Conservation (phyloP, 2,329 filamentous ascomycete species). For the Aphanocladium album region DNA sequence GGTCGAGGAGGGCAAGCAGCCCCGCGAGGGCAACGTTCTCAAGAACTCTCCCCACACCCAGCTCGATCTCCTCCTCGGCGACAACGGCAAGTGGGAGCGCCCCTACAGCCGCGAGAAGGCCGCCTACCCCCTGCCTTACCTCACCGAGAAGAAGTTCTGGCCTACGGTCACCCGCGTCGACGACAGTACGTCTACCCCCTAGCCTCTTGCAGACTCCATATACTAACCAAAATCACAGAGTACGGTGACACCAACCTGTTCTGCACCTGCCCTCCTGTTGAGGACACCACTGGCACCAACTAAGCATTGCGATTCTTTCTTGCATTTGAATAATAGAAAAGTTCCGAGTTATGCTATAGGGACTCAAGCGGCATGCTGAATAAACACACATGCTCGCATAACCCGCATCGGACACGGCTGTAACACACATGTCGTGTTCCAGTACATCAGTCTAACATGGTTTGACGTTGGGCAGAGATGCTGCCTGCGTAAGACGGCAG, state of each 20-base stretch:
- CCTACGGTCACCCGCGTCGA: constrained; percentile 80
- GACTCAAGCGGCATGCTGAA: constrained; percentile 13
- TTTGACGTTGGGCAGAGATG: neutral
- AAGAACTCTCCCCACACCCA: constrained; percentile 87
- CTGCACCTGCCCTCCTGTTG: constrained; percentile 87
- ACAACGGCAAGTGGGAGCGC: constrained; percentile 66
- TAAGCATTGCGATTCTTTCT: constrained; percentile 6
- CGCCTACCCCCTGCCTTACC: constrained; percentile 76
- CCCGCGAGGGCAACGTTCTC: constrained; percentile 73
- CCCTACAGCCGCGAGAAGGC: constrained; percentile 76
- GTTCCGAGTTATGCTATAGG: constrained; percentile 5
- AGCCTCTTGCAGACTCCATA: neutral
- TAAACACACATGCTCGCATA: constrained; percentile 13
- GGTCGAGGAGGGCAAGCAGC: constrained; percentile 72
- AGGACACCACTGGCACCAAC: constrained; percentile 44
- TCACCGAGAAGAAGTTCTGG: constrained; percentile 98
- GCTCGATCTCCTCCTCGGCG: constrained; percentile 65
- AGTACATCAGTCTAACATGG: constrained; percentile 5
- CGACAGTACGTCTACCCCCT: constrained; percentile 59
- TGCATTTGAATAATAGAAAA: constrained; percentile 15
- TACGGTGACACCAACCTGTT: constrained; percentile 91
- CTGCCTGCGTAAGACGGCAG: constrained; percentile 3
- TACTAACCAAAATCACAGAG: constrained; percentile 43
- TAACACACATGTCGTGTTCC: neutral
- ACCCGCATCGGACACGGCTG: constrained; percentile 7